Evolutionary conservation across 108 stramenopile genomes (phyloP), one percentile per base, ranked within the genome.

Genomic region (Skeletonema marinoi): DNA sequence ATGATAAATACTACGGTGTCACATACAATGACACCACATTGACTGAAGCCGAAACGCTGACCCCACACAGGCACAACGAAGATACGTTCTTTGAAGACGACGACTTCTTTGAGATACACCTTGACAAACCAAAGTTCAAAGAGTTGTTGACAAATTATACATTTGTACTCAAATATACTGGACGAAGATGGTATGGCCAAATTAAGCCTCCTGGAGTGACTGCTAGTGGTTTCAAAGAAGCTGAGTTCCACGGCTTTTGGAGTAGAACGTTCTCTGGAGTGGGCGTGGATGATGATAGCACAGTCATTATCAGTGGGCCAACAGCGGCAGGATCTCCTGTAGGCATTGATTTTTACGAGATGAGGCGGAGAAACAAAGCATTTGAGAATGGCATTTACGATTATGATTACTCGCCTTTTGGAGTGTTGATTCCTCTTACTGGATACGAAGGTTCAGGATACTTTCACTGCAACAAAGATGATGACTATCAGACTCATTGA

Each of bases 211-310:
- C 78, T 54, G 35, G 65, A 32, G 39, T 46, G 42, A 60, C 65
- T n/a, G 36, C 70, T 29, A 16, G 19, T 36, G 56, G 71, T 14
- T 16, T 78, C 8, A 65, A 71, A 21, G 70, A 61, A 12, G 36
- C 8, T n/a, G 70, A 78, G 41, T 82, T 60, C 39, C 81, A 82
- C 60, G 81, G 68, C 32, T 78, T 78, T 66, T 78, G 77, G 77
- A 44, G 64, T 32, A 44, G 36, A n/a, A n/a, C 70, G 11, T 78
- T 78, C 30, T 60, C 39, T 13, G 63, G 66, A n/a, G 11, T 36
- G 19, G 66, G 74, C 9, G 29, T 39, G 1, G 51, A 54, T 11
- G 70, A 66, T 31, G 71, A 78, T 42, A 56, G 64, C 35, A 71
- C 77, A 30, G 64, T 78, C 6, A 46, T 78, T 6, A 71, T 78